Conservation (phyloP, 2,329 filamentous ascomycete species). For the Penicillium italicum region DNA sequence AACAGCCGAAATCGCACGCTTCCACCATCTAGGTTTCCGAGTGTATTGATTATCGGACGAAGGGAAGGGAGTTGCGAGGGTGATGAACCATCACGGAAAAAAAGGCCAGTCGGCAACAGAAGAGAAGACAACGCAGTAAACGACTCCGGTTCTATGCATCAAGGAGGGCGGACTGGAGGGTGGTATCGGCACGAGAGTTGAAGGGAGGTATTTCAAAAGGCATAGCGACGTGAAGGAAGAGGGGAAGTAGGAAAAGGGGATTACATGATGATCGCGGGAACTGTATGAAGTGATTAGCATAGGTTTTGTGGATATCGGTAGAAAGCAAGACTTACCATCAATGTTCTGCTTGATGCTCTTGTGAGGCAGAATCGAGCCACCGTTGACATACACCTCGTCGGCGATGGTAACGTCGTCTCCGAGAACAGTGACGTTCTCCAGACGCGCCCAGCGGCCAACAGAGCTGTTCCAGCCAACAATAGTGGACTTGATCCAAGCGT, state of each 20-base stretch:
- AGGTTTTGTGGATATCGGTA: not conserved
- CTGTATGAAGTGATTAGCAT: conserved; percentile 25
- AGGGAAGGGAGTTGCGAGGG: conserved; percentile 19
- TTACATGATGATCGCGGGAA: conserved; percentile 51
- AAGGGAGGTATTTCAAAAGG: conserved; percentile 23
- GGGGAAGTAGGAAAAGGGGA: conserved; percentile 11
- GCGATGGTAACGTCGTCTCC: conserved; percentile 97
- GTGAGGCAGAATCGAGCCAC: conserved; percentile 89
- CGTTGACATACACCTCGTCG: conserved; percentile 98
- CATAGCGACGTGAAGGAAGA: conserved; percentile 28
- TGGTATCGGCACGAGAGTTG: conserved; percentile 24
- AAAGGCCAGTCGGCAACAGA: conserved; percentile 18
- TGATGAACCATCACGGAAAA: conserved; percentile 15
- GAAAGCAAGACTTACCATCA: conserved; percentile 57
- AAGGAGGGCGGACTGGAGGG: conserved; percentile 21
- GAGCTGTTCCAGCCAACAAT: conserved; percentile 98
- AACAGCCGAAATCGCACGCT: conserved; percentile 19
- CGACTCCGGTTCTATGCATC: conserved; percentile 41
- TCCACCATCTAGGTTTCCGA: conserved; percentile 35
- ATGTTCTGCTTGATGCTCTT: conserved; percentile 99
- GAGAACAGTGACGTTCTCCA: conserved; percentile 97
- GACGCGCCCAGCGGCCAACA: conserved; percentile 89
- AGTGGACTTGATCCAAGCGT: conserved; percentile 97
- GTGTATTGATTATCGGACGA: conserved; percentile 19
- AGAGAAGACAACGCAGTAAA: conserved; percentile 31